Evolutionary conservation across 352 stramenopile species (phyloP).

Genomic region (Phytophthora macrochlamydospora): DNA sequence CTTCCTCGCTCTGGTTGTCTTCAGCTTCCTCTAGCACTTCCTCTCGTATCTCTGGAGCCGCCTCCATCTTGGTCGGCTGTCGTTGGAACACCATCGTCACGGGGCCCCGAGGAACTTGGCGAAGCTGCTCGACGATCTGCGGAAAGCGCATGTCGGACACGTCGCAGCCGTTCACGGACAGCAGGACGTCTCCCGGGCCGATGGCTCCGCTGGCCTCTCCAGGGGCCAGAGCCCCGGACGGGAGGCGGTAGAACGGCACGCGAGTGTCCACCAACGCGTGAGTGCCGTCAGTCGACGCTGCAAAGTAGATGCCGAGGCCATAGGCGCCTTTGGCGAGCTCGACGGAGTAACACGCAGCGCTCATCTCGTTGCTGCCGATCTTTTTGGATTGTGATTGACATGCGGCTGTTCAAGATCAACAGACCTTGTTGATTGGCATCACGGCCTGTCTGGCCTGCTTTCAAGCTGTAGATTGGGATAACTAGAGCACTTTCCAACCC

Average conservation of each 20-base stretch:
- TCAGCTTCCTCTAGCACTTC: constrained; percentile 15
- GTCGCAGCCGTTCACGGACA: constrained; percentile 47
- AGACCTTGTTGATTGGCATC: background rate
- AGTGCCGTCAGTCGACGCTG: constrained; percentile 18
- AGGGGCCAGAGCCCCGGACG: constrained; percentile 49
- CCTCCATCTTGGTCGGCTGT: constrained; percentile 2
- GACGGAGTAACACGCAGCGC: constrained; percentile 48
- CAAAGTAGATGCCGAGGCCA: constrained; percentile 80
- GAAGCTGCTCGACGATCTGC: constrained; percentile 68
- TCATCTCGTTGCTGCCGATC: background rate
- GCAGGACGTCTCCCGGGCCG: constrained; percentile 49
- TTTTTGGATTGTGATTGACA: background rate
- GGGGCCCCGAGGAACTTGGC: constrained; percentile 39
- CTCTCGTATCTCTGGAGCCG: constrained; percentile 12
- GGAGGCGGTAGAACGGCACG: constrained; percentile 73
- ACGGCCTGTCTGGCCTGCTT: too few species aligned
- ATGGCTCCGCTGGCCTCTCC: constrained; percentile 66
- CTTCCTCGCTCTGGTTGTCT: constrained; percentile 9
- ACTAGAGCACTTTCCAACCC: too few species aligned
- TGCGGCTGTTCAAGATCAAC: background rate
- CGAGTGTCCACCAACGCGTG: constrained; percentile 59
- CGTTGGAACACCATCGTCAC: constrained; percentile 56
- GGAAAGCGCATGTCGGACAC: constrained; percentile 43
- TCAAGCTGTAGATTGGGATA: too few species aligned
- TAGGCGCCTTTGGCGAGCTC: constrained; percentile 60